Evolutionary conservation across 2,329 filamentous ascomycete genomes (phyloP), one percentile per base, ranked within the genome.

Genomic region (Hypocrella siamensis): DNA sequence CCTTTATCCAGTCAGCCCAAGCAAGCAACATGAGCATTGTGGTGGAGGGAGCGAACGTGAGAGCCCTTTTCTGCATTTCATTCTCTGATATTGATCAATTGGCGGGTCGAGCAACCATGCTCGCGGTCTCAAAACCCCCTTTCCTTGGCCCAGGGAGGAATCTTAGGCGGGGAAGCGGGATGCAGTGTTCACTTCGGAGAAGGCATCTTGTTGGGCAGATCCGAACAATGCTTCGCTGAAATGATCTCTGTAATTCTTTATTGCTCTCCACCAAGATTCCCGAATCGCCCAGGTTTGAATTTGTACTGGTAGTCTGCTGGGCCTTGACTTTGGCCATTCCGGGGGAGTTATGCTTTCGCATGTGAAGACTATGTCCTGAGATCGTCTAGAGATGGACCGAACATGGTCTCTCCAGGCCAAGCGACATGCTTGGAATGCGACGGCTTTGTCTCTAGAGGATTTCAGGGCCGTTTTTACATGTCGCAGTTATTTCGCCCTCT

Each of bases 1-100:
- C 69, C 21, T 69, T 79, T 33, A 70, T 83, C 45, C 57, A 63
- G 35, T 60, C 59, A 7, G 75, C 72, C 3, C 74, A 81, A 47
- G 54, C 67, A 35, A 57, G 58, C 35, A 65, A 71, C 22, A 60
- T 58, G 26, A 67, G 67, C 34, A 74, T 82, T 40, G 60, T 82
- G 3, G 63, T 82, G n/a, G 78, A 83, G 55, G 78, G 77, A 33
- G 75, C 74, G 27, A 52, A 53, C 31, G 48, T 33, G 14, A 28
- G 42, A 34, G 37, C 33, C 26, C 27, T 15, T 15, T 29, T 22
- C 31, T 32, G 4, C 12, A 22, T 16, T 28, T 24, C 5, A 32
- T 11, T 16, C 28, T 8, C 17, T 14, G 11, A 15, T 27, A 19
- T 22, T 27, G 17, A 27, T 25, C 19, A 3, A 28, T 33, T 19